A percentile compares a stretch with the other conserved stretches of the same genome.
These are phyloP conservation scores for Eremochloa ophiuroides DNA, from an alignment of 176 grass and related monocot genomes.

Conservation along the genomic window DNA sequence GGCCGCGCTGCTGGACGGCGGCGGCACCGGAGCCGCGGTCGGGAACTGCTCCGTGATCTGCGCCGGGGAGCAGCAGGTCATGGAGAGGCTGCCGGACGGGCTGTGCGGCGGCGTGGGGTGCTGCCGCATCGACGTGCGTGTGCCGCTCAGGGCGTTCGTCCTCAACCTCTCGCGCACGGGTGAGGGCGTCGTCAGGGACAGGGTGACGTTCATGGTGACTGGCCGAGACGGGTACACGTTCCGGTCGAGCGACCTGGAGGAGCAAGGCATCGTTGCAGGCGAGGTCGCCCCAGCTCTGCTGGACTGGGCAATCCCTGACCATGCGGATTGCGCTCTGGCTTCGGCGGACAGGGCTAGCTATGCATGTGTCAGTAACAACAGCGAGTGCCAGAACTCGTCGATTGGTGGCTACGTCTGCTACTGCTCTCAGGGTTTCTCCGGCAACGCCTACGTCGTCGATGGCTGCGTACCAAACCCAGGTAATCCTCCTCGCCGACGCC, in stretches of 20 bases:
- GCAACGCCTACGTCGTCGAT: not conserved
- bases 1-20: not conserved
- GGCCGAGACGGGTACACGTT: not conserved
- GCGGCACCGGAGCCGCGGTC: not conserved
- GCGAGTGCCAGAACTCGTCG: not conserved
- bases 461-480: not conserved
- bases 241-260: not conserved
- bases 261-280: not conserved
- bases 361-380: not conserved
- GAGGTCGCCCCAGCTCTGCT: not conserved
- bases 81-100: not conserved
- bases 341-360: not conserved
- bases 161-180: not conserved
- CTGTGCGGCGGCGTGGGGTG: not conserved
- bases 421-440: not conserved
- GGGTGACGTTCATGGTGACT: not conserved
- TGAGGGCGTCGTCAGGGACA: not conserved
- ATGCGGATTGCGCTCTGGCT: not conserved
- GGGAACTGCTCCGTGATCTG: not conserved
- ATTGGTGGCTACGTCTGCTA: not conserved
- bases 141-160: not conserved
- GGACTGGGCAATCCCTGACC: not conserved
- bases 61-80: not conserved
- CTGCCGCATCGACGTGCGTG: not conserved
- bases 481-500: not conserved